These are phyloP conservation scores for Cryptosporidium tyzzeri DNA, from an alignment of 169 alveolate genomes.

Conservation along the genomic window DNA sequence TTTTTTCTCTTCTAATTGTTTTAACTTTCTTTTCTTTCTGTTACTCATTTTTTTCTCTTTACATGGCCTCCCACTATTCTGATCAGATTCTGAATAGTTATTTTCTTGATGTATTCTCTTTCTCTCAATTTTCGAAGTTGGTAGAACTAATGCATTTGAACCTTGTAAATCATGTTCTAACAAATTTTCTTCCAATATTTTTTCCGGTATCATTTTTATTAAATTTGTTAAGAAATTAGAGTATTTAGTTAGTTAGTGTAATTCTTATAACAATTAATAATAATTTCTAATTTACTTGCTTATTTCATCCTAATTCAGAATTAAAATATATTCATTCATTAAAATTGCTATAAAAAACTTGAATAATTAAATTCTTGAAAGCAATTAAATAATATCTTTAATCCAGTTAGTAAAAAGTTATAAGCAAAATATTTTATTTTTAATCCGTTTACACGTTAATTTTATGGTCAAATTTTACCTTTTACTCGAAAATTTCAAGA, in stretches of 20 bases:
- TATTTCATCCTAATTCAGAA: background rate
- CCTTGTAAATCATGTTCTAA: slow-evolving; percentile 24
- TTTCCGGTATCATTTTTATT: background rate
- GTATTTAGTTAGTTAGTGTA: too few species aligned
- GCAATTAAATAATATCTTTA: background rate
- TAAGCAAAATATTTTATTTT: background rate
- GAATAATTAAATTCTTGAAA: background rate
- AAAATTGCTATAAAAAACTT: too few species aligned
- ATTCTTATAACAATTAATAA: background rate
- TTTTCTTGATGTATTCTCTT: slow-evolving; percentile 22
- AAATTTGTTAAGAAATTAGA: background rate
- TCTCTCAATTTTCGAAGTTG: slow-evolving; percentile 40
- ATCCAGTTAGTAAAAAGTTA: background rate
- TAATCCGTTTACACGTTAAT: too few species aligned
- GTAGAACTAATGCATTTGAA: slow-evolving; percentile 51
- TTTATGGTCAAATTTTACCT: background rate
- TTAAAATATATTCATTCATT: background rate
- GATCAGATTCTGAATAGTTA: background rate
- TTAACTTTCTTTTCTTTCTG: slow-evolving; percentile 42
- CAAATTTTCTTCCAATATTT: slow-evolving; percentile 11
- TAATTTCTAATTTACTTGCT: background rate
- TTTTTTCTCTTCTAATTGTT: slow-evolving; percentile 54
- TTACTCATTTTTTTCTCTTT: slow-evolving; percentile 32
- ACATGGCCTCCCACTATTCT: background rate
- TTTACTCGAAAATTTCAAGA: background rate